Base-by-base conservation (phyloP, 2,329 filamentous ascomycete genomes). In the Neoascochyta sp. region DNA sequence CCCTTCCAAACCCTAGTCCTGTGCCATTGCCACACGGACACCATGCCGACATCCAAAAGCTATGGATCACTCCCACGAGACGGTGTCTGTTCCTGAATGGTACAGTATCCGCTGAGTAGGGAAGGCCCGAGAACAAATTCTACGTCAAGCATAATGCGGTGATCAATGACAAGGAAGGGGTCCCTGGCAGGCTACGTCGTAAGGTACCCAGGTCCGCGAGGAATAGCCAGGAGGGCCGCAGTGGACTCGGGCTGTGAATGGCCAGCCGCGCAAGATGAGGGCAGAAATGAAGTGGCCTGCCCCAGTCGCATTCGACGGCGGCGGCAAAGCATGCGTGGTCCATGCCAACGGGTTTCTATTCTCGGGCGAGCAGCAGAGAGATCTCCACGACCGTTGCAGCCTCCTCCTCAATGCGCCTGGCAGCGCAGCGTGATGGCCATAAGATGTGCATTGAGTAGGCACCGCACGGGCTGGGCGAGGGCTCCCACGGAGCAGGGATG, bases 131-230 rank as follows among this genome's bases (percentile, higher is more conserved):
- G 55, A 53, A 58, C 55, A 50, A 46, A 60, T 62, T 63, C 60
- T 60, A 60, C 52, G 60, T 62, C 57, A 60, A 63, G 61, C 62
- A 65, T 63, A 62, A 65, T 66, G 62, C 61, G 54, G 61, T 66
- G 63, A 61, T 64, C 60, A 62, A 54, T 58, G 52, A 53, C 60
- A 54, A 46, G 61, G 54, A 55, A 49, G 42, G 50, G 52, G 30
- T 29, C 44, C 57, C 58, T 47, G 56, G 56, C 54, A 52, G n/a
- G n/a, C n/a, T n/a, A n/a, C n/a, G n/a, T n/a, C n/a, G n/a, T n/a
- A n/a, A n/a, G n/a, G n/a, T n/a, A n/a, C n/a, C n/a, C n/a, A n/a
- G n/a, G n/a, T n/a, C n/a, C n/a, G n/a, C n/a, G n/a, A n/a, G n/a
- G n/a, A n/a, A n/a, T n/a, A n/a, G n/a, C n/a, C n/a, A n/a, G n/a